Percentiles rank a stretch among this genome's conserved stretches.
These are phyloP conservation scores for Malus asiatica DNA, from an alignment of 306 rosid species.

Conservation along the genomic window DNA sequence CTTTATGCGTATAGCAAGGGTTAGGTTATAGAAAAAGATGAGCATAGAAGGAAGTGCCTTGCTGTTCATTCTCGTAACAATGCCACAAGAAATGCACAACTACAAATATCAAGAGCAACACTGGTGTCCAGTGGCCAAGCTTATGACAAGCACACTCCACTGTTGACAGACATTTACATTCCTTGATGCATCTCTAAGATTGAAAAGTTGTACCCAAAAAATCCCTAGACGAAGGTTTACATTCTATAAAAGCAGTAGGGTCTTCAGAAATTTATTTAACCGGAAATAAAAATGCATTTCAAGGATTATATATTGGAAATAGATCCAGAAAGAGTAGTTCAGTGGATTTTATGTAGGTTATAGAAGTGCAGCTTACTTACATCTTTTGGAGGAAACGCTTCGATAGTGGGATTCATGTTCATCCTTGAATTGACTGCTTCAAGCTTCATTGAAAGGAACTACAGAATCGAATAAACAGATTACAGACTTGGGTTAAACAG, in stretches of 20 bases:
- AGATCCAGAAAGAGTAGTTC: background rate
- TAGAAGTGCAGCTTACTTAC: conserved; percentile 35
- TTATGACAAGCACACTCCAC: background rate
- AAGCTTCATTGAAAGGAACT: conserved; percentile 94
- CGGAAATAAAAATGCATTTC: background rate
- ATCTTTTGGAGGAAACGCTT: conserved; percentile 62
- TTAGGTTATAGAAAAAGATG: background rate
- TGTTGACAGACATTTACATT: background rate
- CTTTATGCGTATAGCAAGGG: background rate
- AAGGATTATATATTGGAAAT: background rate
- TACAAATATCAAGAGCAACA: background rate
- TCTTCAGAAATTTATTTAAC: background rate
- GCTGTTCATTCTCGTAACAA: background rate
- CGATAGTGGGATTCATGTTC: conserved; percentile 35
- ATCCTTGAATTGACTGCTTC: conserved; percentile 79
- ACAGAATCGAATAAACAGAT: conserved; percentile 12
- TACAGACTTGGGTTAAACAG: conserved; percentile 13
- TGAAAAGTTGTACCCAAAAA: background rate
- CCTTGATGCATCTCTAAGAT: background rate
- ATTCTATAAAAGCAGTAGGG: background rate
- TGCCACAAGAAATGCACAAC: background rate
- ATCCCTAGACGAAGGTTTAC: background rate
- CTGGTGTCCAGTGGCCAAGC: background rate
- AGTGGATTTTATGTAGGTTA: background rate
- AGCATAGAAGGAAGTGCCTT: background rate